Evolutionary conservation across 2,329 filamentous ascomycete genomes (phyloP), one percentile per base, ranked within the genome.

Genomic region (Diaporthe sp.): DNA sequence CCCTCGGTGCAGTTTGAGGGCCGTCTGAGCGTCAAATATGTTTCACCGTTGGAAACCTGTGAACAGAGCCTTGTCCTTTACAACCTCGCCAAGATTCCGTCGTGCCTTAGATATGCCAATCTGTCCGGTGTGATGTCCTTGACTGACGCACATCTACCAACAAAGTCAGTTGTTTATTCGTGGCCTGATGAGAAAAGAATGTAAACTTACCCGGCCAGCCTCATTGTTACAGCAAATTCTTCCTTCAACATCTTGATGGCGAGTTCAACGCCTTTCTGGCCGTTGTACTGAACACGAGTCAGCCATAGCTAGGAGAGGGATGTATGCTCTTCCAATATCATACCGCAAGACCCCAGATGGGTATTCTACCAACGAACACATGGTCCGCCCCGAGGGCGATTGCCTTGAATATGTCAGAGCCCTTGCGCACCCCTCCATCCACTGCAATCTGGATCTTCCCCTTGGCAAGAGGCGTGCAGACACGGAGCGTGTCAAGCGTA

Each of bases 381-480:
- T 84, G 86, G 75, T 84, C 89, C 0, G 88, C 89, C 0, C 89
- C 89, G 1, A 91, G 79, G 28, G 87, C 88, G 10, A 91, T 79
- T 1, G 88, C 88, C 77, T 91, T 91, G 72, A 91, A 84, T 3
- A 91, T 87, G 77, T 91, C 89, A 0, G 88, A 87, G 0, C 89
- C 89, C 42, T 88, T 83, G 39, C 87, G 84, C 42, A 91, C 85
- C 0, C 89, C 89, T 8, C 88, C 88, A 73, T 91, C 89, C 4
- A 91, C 82, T 62, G 86, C 87, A 4, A 91, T 85, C 77, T 89
- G 86, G 78, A 90, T 83, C 51, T 84, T 82, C 17, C 86, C 84
- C 57, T 89, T 86, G 2, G 90, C 83, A 46, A 87, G 83, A 0
- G 88, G 88, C 25, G 86, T 86, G 72, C 85, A 86, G 73, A 85